Percentiles rank a stretch among this genome's conserved stretches.
phyloP scores from a whole-genome alignment of 1,139 yeast species.

The Yamadazyma blattariae region DNA sequence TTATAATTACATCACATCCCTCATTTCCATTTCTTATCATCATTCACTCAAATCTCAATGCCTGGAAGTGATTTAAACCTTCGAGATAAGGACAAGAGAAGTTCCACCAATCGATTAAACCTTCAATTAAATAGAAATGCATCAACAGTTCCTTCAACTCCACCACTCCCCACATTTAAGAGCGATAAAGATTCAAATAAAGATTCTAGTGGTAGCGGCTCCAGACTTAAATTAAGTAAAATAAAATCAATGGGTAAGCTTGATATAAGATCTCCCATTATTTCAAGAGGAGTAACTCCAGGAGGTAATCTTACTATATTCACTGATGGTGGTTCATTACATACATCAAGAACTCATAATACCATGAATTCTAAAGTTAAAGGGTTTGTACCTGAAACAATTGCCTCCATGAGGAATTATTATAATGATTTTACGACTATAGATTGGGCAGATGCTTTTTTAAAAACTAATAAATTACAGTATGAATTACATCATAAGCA shows the following conservation, averaged over 20 bases:
- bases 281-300: slow-evolving; percentile 6
- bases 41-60: neutral
- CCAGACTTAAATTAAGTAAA: slow-evolving; percentile 8
- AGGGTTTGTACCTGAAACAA: slow-evolving; percentile 17
- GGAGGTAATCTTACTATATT: slow-evolving; percentile 4
- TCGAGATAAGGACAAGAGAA: neutral
- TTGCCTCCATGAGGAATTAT: slow-evolving; percentile 30
- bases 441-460: slow-evolving; percentile 61
- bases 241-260: slow-evolving; percentile 23
- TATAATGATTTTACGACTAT: slow-evolving; percentile 68
- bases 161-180: slow-evolving; percentile 2
- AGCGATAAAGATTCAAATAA: slow-evolving; percentile 1
- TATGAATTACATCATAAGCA: slow-evolving; percentile 28
- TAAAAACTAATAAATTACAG: slow-evolving; percentile 45
- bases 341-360: slow-evolving; percentile 18
- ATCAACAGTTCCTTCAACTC: slow-evolving; percentile 10
- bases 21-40: neutral
- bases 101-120: slow-evolving; percentile 1
- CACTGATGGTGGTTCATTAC: slow-evolving; percentile 14
- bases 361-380: slow-evolving; percentile 19
- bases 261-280: slow-evolving; percentile 19
- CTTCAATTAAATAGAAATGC: slow-evolving; percentile 5
- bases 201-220: neutral
- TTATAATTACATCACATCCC: too few species aligned
- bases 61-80: slow-evolving; percentile 4